Percentiles rank a stretch among this genome's conserved stretches.
Conservation (phyloP, 1,139 yeast genomes). For the Candida pseudoviswanathii region DNA sequence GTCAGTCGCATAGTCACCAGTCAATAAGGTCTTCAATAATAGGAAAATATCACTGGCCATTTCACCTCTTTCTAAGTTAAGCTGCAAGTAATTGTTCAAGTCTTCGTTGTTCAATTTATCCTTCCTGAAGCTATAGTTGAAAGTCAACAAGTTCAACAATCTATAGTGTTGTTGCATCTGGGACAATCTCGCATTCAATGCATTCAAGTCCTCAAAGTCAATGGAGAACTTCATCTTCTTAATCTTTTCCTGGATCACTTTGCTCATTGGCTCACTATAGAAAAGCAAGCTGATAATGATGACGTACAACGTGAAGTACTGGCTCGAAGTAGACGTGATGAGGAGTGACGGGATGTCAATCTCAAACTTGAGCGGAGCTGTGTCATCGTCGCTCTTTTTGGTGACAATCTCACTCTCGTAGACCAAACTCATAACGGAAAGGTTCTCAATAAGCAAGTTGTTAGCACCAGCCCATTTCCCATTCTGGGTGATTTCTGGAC, state of each 20-base stretch:
- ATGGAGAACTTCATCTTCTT: slow-evolving; percentile 46
- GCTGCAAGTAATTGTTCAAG: slow-evolving; percentile 36
- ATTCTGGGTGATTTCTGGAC: slow-evolving; percentile 43
- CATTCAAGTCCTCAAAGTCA: slow-evolving; percentile 41
- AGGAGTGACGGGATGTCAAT: slow-evolving; percentile 46
- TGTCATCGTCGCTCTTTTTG: slow-evolving; percentile 17
- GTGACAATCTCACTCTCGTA: slow-evolving; percentile 35
- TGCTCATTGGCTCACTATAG: slow-evolving; percentile 47
- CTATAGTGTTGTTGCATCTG: slow-evolving; percentile 30
- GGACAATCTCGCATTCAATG: slow-evolving; percentile 31
- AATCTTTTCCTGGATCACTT: slow-evolving; percentile 34
- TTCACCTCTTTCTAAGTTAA: slow-evolving; percentile 31
- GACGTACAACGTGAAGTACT: slow-evolving; percentile 42
- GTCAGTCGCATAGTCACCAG: slow-evolving; percentile 33
- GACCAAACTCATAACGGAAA: slow-evolving; percentile 40
- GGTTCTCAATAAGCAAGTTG: slow-evolving; percentile 39
- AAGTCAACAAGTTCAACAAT: slow-evolving; percentile 25
- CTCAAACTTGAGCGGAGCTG: slow-evolving; percentile 24
- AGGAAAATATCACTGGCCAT: slow-evolving; percentile 38
- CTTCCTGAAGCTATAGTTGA: slow-evolving; percentile 43
- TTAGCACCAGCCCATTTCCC: slow-evolving; percentile 40
- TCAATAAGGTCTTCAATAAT: slow-evolving; percentile 41
- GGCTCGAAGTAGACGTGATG: slow-evolving; percentile 44
- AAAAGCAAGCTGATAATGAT: slow-evolving; percentile 38
- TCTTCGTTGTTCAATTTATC: slow-evolving; percentile 35